Conservation (phyloP, 495 filamentous ascomycete species). For the Penicillium longicatenatum region DNA sequence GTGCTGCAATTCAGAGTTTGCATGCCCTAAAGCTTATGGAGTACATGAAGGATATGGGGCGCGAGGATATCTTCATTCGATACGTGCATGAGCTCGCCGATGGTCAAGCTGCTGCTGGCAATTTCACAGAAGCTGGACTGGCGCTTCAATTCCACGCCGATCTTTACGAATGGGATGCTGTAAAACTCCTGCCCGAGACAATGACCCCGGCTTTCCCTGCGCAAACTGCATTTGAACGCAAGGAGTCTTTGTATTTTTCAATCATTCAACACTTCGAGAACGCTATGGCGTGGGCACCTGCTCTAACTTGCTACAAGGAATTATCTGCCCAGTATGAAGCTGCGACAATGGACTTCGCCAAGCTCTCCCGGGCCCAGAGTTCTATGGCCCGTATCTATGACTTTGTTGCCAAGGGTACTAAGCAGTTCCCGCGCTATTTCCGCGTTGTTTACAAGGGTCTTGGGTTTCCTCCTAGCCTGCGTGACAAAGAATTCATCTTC, state of each 20-base stretch:
- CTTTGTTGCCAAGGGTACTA: conserved; percentile 76
- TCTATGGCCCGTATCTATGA: conserved; percentile 96
- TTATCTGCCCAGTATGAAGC: conserved; percentile 86
- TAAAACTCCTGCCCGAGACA: conserved; percentile 64
- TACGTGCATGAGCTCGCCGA: conserved; percentile 93
- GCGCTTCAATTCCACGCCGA: conserved; percentile 91
- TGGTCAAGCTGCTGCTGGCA: conserved; percentile 71
- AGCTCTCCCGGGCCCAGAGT: conserved; percentile 83
- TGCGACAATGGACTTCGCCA: conserved; percentile 86
- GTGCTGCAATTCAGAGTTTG: conserved; percentile 75
- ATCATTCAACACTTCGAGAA: conserved; percentile 96
- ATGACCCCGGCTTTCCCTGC: conserved; percentile 74
- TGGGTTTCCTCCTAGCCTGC: conserved; percentile 77
- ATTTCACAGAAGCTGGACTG: conserved; percentile 88
- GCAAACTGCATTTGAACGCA: conserved; percentile 89
- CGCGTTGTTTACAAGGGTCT: conserved; percentile 89
- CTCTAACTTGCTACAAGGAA: conserved; percentile 87
- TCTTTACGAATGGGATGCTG: conserved; percentile 87
- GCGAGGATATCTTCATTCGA: conserved; percentile 94
- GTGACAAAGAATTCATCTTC: conserved; percentile 93
- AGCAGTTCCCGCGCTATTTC: conserved; percentile 82
- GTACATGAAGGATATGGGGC: conserved; percentile 95
- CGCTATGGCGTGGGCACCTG: conserved; percentile 87
- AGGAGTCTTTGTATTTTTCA: conserved; percentile 87
- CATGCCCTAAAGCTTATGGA: conserved; percentile 93